Evolutionary conservation across 2,329 filamentous ascomycete species (phyloP), one percentile per base, ranked within the genome.

Genomic region (Stylonectria norvegica): DNA sequence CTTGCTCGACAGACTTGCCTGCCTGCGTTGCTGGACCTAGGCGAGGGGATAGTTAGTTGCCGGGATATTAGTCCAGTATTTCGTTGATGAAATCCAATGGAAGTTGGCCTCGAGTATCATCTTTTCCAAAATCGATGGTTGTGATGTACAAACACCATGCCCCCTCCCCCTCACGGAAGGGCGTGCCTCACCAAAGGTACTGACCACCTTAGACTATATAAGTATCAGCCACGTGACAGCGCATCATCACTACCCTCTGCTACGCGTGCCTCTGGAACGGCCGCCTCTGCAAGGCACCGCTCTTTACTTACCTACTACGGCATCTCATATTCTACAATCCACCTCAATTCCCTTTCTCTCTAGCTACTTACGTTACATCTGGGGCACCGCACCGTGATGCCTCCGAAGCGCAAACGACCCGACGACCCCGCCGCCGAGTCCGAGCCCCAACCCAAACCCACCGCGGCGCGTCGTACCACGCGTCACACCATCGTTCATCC

Each of bases 331-430:
- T 15, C 16, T 12, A 19, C 14, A 30, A 15, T 20, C 27, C 28
- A 34, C 30, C 27, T 22, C 42, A 20, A 28, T 27, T 28, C 22
- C 8, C 22, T 20, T 28, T 15, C 37, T 9, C 9, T 39, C 25
- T 38, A 38, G 19, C n/a, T 17, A 19, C 31, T 38, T 39, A 10
- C 20, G 17, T 9, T 8, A 17, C 12, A 8, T 19, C 17, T 30
- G 16, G 10, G 23, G 8, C n/a, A n/a, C n/a, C n/a, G 22, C 16
- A 28, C 37, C 45, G 47, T 48, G 41, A 66, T 66, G 64, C 58
- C 64, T 48, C 52, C 55, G 47, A 68, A 67, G 56, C 63, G 64
- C 52, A 67, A 65, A 48, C 61, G 56, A 47, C 56, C 53, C 34
- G 54, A 57, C 48, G 56, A 62, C 29, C 44, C 51, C 37, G 40